Base-by-base conservation (phyloP, 352 stramenopile species). In the Pythium monospermum region DNA sequence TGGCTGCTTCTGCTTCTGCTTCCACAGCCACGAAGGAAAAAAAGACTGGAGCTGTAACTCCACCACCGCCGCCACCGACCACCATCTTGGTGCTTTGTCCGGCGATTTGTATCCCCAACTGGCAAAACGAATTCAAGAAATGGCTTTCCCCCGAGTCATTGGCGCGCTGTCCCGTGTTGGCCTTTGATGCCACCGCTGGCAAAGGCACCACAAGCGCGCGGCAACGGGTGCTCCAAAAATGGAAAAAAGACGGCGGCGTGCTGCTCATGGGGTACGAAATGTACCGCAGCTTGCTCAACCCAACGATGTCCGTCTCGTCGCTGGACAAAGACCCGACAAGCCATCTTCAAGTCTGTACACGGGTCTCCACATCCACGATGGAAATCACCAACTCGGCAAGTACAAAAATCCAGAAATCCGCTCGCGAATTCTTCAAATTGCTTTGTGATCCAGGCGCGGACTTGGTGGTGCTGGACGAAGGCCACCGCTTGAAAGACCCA, bases 41-140 rank as follows among this genome's bases (percentile, higher is more conserved):
- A 25, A 15, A 48, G 15, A 40, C 47, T 5, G 19, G 27, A 10
- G 40, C 21, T 3, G 10, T 16, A 22, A n/a, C 16, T 21, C 15
- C 32, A 15, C 13, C 11, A 2, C 31, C 18, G 19, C 5, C 61
- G 22, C 62, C 63, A 12, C 58, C 54, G 30, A 85, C 79, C 10
- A 75, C 83, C 19, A 69, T n/a, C n/a, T n/a, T 99, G 66, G 86
- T 99, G 26, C 73, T 98, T 22, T 98, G 93, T 53, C 96, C 96
- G 3, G 97, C 95, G 28, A 97, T 95, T 42, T 91, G 97, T 37
- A 95, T 99, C 44, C 94, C 95, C 30, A 99, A 98, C 65, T 98
- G 96, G 95, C 80, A 97, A 55, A 85, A 89, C 52, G 96, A 99
- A 75, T 98, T 99, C 59, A 76, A 95, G 22, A 99, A 98, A 63